Base-by-base conservation (phyloP, 805 yeast species). In the Saccharomycopsis olivae region DNA sequence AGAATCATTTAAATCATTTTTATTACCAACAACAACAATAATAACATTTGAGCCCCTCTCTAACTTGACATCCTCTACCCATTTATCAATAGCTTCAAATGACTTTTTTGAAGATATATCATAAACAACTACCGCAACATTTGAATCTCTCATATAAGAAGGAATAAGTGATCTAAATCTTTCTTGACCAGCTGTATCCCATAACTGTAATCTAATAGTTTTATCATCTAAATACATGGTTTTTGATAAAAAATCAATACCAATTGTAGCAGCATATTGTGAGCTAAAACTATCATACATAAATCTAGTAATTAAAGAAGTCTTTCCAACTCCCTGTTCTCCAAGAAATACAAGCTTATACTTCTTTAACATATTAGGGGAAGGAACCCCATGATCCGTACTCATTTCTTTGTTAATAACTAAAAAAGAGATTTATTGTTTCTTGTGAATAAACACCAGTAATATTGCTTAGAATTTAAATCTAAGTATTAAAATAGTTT, bases 161-260 rank as follows among this genome's bases (percentile, higher is more conserved):
- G 98, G 98, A 42, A 92, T 89, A 57, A 92, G 71, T 14, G 95
- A 82, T 54, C 97, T 69, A 66, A 92, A 92, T 51, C 98, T 66
- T 59, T 92, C 98, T 61, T 88, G 97, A 13, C 97, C 96, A 1
- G 95, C 95, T 3, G 97, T 88, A 58, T 88, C 97, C 97, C 98
- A 92, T 43, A 92, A 65, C 62, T 92, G 98, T 47, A 92, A 69
- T 53, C 98, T 71, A 30, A 92, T 84, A 3, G 98, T 92, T 50
- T 89, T 87, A 59, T 92, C 97, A 50, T 94, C 96, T 36, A 92
- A 66, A 58, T 92, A 92, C 94, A 86, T 85, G 3, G 96, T 87
- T 57, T 84, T 89, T 29, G 94, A 83, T 49, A 92, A 71, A 55
- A 92, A 92, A 58, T 92, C 97, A 47, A 92, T 92, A 19, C 98